Evolutionary conservation across 2,329 filamentous ascomycete species (phyloP), one percentile per base, ranked within the genome.

Genomic region (Akanthomyces lecanii): DNA sequence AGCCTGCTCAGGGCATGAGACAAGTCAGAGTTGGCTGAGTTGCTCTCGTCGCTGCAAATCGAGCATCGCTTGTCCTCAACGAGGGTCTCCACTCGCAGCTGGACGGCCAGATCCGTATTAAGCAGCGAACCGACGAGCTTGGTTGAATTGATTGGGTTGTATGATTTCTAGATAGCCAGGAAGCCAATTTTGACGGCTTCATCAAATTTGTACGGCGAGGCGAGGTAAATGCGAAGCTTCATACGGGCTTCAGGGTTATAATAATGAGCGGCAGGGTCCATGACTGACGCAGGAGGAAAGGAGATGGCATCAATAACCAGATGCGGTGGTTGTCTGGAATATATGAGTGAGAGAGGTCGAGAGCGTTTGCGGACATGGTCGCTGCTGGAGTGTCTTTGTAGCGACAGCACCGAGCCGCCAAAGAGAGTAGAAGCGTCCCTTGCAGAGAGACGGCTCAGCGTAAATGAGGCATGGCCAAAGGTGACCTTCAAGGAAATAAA

Each of bases 171-270:
- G 42, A 80, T 79, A 0, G 88, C 86, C 0, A 92, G 92, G 69
- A 97, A 98, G 0, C 94, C 94, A 75, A 96, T 97, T 72, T 96
- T 91, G 59, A 98, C 85, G 1, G 91, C 92, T 75, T 98, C 94
- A 14, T 98, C 94, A 69, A 98, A 98, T 72, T 96, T 97, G 68
- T 96, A 91, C 0, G 93, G 90, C 1, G 92, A 96, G 8, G 91
- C 90, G 23, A 97, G 84, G 70, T 93, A 97, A 7, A 91, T 87
- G 16, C 92, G 87, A 25, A 98, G 80, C 76, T 96, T 96, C 69
- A 91, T 82, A 40, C 94, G 86, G 45, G 93, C 91, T 72, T 96
- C 91, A 0, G 92, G 92, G 69, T 97, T 92, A 72, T 92, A 91
- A 71, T 97, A 97, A 76, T 97, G 90, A 44, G 90, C 90, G 40